A percentile compares a stretch with the other conserved stretches of the same genome.
Conservation (phyloP, 352 stramenopile species). For the Phytopythium vexans region DNA sequence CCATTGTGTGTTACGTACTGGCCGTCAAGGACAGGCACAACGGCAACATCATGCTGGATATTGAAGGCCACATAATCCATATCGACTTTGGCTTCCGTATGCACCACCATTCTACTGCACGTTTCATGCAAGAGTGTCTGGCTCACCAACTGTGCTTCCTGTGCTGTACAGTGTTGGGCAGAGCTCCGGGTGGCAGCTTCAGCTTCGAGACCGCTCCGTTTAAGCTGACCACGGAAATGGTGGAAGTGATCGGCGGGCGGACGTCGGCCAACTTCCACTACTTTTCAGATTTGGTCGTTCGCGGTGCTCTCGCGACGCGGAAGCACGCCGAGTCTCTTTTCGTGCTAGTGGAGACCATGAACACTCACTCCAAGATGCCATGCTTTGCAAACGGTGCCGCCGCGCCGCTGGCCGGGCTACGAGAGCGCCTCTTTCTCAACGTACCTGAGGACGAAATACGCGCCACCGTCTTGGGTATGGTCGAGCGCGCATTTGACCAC, state of each 20-base stretch:
- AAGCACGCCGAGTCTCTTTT: conserved; percentile 94
- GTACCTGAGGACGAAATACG: conserved; percentile 58
- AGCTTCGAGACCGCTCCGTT: conserved; percentile 97
- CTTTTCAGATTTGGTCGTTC: conserved; percentile 93
- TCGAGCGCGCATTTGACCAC: conserved; percentile 94
- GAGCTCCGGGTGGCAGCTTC: conserved; percentile 88
- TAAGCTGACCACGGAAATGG: conserved; percentile 96
- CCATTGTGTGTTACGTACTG: conserved; percentile 97
- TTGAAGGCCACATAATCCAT: conserved; percentile 95
- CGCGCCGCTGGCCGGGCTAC: conserved; percentile 36
- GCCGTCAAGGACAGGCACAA: conserved; percentile 99
- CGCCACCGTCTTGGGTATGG: conserved; percentile 82
- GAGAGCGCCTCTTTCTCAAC: conserved; percentile 70
- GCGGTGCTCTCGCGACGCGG: conserved; percentile 90
- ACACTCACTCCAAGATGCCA: conserved; percentile 72
- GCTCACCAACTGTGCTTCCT: conserved; percentile 1
- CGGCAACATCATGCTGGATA: conserved; percentile 99
- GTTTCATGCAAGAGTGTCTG: background rate
- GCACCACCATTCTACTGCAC: conserved; percentile 9
- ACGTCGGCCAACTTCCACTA: conserved; percentile 90
- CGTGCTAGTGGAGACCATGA: conserved; percentile 95
- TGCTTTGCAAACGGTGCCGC: conserved; percentile 52
- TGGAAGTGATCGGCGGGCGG: conserved; percentile 92
- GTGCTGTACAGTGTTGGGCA: conserved; percentile 48
- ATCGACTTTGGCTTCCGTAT: conserved; percentile 99